Conservation (phyloP, 352 stramenopile species). For the Phytophthora foliorum region DNA sequence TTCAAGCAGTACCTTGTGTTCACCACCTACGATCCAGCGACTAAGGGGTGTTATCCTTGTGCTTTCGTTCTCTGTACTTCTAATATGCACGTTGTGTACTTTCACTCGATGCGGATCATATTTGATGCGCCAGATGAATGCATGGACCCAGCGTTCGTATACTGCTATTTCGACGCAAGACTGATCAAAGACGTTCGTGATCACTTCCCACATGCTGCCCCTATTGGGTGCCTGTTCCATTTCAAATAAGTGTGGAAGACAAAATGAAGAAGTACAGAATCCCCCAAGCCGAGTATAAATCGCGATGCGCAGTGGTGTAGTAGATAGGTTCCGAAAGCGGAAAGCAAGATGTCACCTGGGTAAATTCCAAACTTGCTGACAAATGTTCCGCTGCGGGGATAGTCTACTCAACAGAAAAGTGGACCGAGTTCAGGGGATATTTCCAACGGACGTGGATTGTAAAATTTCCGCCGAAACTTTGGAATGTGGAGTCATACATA, state of each 20-base stretch:
- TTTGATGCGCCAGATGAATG: no score
- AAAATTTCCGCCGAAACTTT: background rate
- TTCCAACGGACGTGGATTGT: slow-evolving; percentile 2
- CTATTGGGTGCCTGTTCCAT: slow-evolving; percentile 26
- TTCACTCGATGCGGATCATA: no score
- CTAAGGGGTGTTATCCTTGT: no score
- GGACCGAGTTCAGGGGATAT: background rate
- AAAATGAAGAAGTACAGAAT: slow-evolving; percentile 18
- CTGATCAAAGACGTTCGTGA: no score
- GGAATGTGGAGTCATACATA: no score
- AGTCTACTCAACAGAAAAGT: background rate
- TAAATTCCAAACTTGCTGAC: slow-evolving; percentile 1
- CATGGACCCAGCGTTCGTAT: no score
- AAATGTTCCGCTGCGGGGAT: background rate
- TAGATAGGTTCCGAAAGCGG: slow-evolving; percentile 15
- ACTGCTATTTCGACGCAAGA: background rate
- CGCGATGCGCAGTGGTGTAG: slow-evolving; percentile 8
- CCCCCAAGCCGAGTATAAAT: slow-evolving; percentile 2
- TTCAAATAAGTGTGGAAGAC: slow-evolving; percentile 13
- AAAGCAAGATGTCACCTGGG: slow-evolving; percentile 4
- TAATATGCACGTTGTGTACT: no score
- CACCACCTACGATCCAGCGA: no score
- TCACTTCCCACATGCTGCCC: no score
- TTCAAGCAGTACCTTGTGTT: no score
- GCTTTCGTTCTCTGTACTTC: no score